Percentiles rank a stretch among this genome's conserved stretches.
phyloP scores from a whole-genome alignment of 2,329 filamentous ascomycete species.

The Claviceps arundinis region DNA sequence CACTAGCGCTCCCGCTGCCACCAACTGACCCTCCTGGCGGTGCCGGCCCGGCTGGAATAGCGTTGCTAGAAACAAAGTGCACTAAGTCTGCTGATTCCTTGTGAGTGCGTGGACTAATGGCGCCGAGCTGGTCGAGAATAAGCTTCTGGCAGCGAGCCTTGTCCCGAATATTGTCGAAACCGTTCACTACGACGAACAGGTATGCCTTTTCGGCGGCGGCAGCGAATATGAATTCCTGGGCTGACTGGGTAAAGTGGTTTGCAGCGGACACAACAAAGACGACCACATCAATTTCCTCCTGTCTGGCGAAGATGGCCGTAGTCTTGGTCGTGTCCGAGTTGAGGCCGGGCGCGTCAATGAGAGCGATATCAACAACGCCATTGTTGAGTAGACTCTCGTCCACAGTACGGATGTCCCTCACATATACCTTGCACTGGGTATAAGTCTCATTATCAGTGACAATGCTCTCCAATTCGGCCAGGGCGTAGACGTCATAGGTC shows the following conservation, averaged over 20 bases:
- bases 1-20: constrained; percentile 40
- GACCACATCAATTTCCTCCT: constrained; percentile 97
- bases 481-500: constrained; percentile 76
- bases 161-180: constrained; percentile 86
- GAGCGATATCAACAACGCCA: constrained; percentile 90
- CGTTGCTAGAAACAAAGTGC: constrained; percentile 96
- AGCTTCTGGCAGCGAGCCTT: constrained; percentile 83
- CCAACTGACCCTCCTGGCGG: constrained; percentile 42
- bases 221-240: constrained; percentile 95
- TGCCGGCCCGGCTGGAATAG: constrained; percentile 60
- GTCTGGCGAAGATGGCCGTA: constrained; percentile 88
- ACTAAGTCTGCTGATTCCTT: constrained; percentile 89
- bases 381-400: constrained; percentile 95
- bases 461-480: constrained; percentile 73
- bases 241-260: constrained; percentile 94
- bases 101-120: constrained; percentile 80
- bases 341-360: constrained; percentile 91
- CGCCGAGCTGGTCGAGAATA: constrained; percentile 79
- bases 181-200: constrained; percentile 97
- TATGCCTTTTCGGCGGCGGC: constrained; percentile 96
- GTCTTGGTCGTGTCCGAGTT: constrained; percentile 96
- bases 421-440: constrained; percentile 91
- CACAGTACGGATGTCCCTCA: constrained; percentile 77
- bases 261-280: constrained; percentile 96
- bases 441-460: constrained; percentile 82